Base-by-base conservation (phyloP, 192 early-diverging fungal species). In the Coemansia sp. region DNA sequence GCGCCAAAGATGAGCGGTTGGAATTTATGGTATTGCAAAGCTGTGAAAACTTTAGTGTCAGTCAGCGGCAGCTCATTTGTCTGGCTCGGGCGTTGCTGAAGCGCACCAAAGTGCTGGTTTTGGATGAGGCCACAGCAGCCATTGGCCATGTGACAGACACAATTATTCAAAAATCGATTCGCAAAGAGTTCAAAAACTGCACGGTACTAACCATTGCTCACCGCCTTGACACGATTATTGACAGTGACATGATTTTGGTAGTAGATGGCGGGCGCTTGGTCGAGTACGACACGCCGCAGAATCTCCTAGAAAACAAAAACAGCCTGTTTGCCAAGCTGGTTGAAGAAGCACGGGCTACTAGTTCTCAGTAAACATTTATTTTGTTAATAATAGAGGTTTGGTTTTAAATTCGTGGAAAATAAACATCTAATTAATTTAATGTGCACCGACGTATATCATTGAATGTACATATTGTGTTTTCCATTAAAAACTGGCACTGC, bases 111-210 rank as follows among this genome's bases (percentile, higher is more conserved):
- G 72, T 94, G 19, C 67, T 97, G 61, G 82, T 97, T 3, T 62
- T 97, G 44, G 94, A 95, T 71, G 94, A 97, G 63, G 94, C 92
- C 2, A 94, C 92, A 0, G 93, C 93, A 5, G 84, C 87, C 15
- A 76, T 87, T 59, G 83, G 87, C 65, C 69, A 74, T n/a, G 68
- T 66, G 22, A 87, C 83, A 1, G 92, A 93, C 68, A 66, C 78
- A 0, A 79, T 88, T 21, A 91, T 93, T 53, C 92, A 93, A 64
- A 59, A 85, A 25, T 88, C 88, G 14, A 91, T 93, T 56, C 85
- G 91, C 53, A 50, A 60, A 12, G 86, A 91, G 63, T 92, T 93
- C 59, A 59, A 70, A 19, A 62, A 90, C 26, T 91, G 87, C 71
- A 93, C 92, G 2, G 87, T 92, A 11, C 62, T 92, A 44, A 91